Evolutionary conservation across 169 alveolate species (phyloP), one percentile per base, ranked within the genome.

Genomic region (Plasmodium malariae): DNA sequence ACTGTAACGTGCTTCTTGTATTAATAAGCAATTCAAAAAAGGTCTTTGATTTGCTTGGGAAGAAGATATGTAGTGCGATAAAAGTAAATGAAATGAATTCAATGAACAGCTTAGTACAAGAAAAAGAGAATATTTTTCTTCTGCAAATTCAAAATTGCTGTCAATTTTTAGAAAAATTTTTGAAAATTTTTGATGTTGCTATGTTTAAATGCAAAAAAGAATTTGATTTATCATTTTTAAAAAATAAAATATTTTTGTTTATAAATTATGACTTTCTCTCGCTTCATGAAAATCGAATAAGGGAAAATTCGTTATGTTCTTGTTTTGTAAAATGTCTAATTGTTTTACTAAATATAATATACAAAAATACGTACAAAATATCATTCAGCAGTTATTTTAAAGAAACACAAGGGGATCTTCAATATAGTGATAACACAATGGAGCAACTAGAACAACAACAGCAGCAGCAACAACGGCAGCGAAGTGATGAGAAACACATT

Each of bases 301-400:
- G 19, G 12, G 40, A 43, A 12, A 14, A 69, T 28, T 34, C 91
- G 2, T 28, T 7, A 12, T 72, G 71, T 30, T 30, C 86, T 48
- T 21, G 59, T 34, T 83, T 54, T 68, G 30, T 83, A 49, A 55
- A 68, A 67, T 67, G 62, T 2, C n/a, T 83, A 54, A 55, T 83
- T 65, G 17, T 83, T 71, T 45, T 83, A 36, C 43, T 83, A 57
- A 83, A 83, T 21, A 48, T 83, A 36, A 83, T 83, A 37, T 83
- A 40, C 43, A 83, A 69, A 69, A 26, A 68, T 69, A 21, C 28
- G 1, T 37, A 65, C 24, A 69, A 83, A 5, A 65, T 51, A 54
- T 69, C 63, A 7, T 36, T 83, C 49, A 26, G 19, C 36, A 83
- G 59, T n/a, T 68, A 49, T 67, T 2, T 40, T 40, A 67, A 83